Conservation (phyloP, 768 basidiomycete genomes). For the Kwoniella europaea region DNA sequence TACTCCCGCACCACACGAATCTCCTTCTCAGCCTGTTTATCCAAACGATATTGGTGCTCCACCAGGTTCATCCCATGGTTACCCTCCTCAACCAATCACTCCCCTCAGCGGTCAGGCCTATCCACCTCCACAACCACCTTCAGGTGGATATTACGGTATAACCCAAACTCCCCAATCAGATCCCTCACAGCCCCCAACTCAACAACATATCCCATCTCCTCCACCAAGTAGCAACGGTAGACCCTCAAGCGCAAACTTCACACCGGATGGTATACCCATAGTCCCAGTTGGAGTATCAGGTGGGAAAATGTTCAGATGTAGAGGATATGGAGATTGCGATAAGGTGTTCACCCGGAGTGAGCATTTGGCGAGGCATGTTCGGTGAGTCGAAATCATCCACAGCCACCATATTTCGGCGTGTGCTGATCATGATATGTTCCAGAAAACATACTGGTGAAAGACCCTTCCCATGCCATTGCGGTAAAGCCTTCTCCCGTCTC, state of each 20-base stretch:
- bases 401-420: background rate
- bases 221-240: conserved; percentile 43
- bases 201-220: conserved; percentile 44
- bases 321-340: conserved; percentile 90
- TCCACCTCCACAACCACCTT: conserved; percentile 37
- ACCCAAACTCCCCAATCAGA: conserved; percentile 31
- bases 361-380: conserved; percentile 91
- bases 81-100: conserved; percentile 42
- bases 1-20: conserved; percentile 32
- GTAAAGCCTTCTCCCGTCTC: conserved; percentile 91
- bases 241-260: conserved; percentile 39
- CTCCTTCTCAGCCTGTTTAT: conserved; percentile 30
- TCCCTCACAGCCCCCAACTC: conserved; percentile 4
- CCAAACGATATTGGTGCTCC: conserved; percentile 28
- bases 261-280: conserved; percentile 48
- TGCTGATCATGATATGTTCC: conserved; percentile 3
- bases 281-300: conserved; percentile 52
- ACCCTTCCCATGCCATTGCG: conserved; percentile 94
- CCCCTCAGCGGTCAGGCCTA: conserved; percentile 39
- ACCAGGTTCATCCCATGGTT: conserved; percentile 39
- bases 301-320: conserved; percentile 88
- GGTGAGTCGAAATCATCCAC: conserved; percentile 64
- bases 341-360: conserved; percentile 97
- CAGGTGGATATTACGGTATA: conserved; percentile 44
- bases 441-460: conserved; percentile 99